Base-by-base conservation (phyloP, 2,329 filamentous ascomycete species). In the Botryotinia convoluta region DNA sequence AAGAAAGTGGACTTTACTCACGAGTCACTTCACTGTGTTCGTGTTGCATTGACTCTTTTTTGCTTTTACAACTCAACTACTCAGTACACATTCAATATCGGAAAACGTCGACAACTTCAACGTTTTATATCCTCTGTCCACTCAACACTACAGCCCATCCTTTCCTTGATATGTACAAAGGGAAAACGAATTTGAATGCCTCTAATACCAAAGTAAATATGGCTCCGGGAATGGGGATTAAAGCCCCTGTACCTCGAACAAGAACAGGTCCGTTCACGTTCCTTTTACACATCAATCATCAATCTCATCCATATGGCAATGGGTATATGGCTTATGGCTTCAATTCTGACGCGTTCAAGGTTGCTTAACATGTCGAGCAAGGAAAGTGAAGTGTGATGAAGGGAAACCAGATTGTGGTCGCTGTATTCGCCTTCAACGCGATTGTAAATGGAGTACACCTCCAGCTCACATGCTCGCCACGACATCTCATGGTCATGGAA, bases 381-480 rank as follows among this genome's bases (percentile, higher is more conserved):
- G 90, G 72, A 92, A 92, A 84, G 91, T 92, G 85, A 92, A 92
- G 82, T 92, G 90, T 77, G 90, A 92, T 77, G 90, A 92, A 81
- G 85, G 86, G 29, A 91, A 91, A 77, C 89, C 89, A 26, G 84
- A 87, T 79, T 91, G 89, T 90, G 84, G 83, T 20, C 73, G 80
- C 18, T 81, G 80, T 68, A 65, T 75, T 14, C 74, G 79, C 26
- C 76, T 80, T 14, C 75, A 79, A 68, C 69, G 77, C 65, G 76
- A 79, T 54, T 80, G 79, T 71, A 75, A 72, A 14, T 80, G 79
- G 79, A 78, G 76, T 32, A 62, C 65, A 32, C 65, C 71, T 63
- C 65, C 71, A 8, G 44, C 71, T 54, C 71, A 73, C 26, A 59
- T 70, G 37, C 39, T 64, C 45, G 65, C 71, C n/a, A 73, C 71